Percentiles rank a stretch among this genome's conserved stretches.
These are phyloP conservation scores for Clavispora asparagi DNA, from an alignment of 805 yeast species.

Conservation along the genomic window DNA sequence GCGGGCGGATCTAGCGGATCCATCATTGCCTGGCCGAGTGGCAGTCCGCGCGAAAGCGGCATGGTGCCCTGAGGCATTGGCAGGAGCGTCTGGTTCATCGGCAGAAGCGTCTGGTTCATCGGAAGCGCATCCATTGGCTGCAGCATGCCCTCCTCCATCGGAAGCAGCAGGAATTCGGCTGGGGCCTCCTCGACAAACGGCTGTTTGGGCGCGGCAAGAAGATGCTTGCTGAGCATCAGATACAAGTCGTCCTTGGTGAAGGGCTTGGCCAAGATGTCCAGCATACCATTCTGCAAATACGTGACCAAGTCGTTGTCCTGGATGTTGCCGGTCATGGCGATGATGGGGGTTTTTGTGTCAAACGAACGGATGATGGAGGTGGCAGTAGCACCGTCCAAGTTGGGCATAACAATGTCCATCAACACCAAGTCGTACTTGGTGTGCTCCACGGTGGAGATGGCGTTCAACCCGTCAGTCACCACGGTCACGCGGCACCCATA, in stretches of 20 bases:
- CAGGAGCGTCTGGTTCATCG: conserved; percentile 7
- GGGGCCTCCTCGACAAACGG: conserved; percentile 9
- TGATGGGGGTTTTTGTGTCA: conserved; percentile 81
- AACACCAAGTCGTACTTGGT: conserved; percentile 70
- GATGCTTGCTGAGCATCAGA: conserved; percentile 69
- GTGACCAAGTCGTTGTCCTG: conserved; percentile 76
- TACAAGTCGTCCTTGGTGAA: conserved; percentile 84
- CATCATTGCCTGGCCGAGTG: background rate
- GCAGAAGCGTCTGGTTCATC: conserved; percentile 5
- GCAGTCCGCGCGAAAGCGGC: background rate
- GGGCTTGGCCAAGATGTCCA: conserved; percentile 89
- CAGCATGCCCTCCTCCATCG: conserved; percentile 8
- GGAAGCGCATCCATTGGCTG: conserved; percentile 7
- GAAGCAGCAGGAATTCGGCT: conserved; percentile 7
- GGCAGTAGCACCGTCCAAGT: conserved; percentile 84
- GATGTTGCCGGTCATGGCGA: conserved; percentile 91
- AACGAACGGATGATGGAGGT: conserved; percentile 83
- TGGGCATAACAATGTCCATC: conserved; percentile 90
- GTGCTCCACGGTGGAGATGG: conserved; percentile 70
- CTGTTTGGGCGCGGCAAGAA: conserved; percentile 28
- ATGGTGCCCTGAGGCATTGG: background rate
- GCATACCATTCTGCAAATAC: conserved; percentile 83
- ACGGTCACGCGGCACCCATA: conserved; percentile 92
- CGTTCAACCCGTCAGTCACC: conserved; percentile 87
- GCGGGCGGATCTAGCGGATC: conserved; percentile 6